A percentile compares a stretch with the other conserved stretches of the same genome.
phyloP scores from a whole-genome alignment of 495 filamentous ascomycete genomes.

The Tuber brumale region DNA sequence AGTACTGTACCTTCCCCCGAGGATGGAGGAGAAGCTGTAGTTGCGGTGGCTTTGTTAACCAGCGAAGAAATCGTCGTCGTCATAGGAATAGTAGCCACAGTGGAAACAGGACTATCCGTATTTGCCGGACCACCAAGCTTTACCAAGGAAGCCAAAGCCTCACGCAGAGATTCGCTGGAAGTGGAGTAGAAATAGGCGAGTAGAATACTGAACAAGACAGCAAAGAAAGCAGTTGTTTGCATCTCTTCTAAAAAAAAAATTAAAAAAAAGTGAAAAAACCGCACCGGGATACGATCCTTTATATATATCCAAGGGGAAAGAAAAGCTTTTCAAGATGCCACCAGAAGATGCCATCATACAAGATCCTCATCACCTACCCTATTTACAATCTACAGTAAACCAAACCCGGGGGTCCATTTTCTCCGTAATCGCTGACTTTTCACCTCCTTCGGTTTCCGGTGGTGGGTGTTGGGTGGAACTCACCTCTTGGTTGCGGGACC shows the following conservation, averaged over 20 bases:
- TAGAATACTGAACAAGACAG: constrained; percentile 1
- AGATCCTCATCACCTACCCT: neutral
- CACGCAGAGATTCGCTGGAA: neutral
- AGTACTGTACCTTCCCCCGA: neutral
- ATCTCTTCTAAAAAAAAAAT: constrained; percentile 8
- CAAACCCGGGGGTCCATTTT: neutral
- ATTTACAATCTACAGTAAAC: neutral
- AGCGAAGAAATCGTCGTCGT: neutral
- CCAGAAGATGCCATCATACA: neutral
- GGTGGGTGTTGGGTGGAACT: neutral
- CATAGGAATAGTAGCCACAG: neutral
- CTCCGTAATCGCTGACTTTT: neutral
- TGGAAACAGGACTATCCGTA: neutral
- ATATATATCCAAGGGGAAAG: constrained; percentile 2
- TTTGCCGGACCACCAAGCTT: neutral
- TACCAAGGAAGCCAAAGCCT: neutral
- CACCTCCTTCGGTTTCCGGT: neutral
- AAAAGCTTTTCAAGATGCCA: constrained; percentile 6
- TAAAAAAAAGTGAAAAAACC: constrained; percentile 14
- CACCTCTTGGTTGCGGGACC: neutral
- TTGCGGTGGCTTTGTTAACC: neutral
- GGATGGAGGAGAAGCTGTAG: neutral
- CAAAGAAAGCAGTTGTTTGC: constrained; percentile 5
- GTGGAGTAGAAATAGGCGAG: constrained; percentile 8
- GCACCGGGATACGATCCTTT: constrained; percentile 1